Conservation (phyloP, 1,284 basidiomycete genomes). For the Meripilus lineatus region DNA sequence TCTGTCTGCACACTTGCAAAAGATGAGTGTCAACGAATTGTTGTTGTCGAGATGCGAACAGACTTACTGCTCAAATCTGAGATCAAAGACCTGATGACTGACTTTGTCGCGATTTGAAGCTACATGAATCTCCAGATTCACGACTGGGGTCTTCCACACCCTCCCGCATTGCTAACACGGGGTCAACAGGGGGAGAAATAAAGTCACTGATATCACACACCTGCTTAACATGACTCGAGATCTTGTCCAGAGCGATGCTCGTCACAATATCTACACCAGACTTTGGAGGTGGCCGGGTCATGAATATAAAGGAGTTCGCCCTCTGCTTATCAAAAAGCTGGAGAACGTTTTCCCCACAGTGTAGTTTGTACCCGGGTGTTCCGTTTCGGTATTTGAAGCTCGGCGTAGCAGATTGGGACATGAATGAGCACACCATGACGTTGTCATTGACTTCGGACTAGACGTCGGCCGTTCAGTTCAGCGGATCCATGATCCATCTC, state of each 20-base stretch:
- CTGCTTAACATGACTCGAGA: conserved; percentile 45
- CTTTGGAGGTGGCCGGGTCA: conserved; percentile 41
- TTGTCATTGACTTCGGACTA: conserved; percentile 47
- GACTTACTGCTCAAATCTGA: conserved; percentile 62
- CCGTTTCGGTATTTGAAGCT: conserved; percentile 47
- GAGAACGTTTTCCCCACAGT: conserved; percentile 46
- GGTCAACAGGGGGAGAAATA: background rate
- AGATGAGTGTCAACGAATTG: background rate
- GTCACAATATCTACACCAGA: conserved; percentile 44
- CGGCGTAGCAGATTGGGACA: conserved; percentile 44
- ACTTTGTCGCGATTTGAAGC: conserved; percentile 62
- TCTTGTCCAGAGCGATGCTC: conserved; percentile 59
- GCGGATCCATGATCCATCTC: background rate
- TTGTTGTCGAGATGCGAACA: background rate
- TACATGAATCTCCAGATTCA: conserved; percentile 57
- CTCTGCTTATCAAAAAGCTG: conserved; percentile 53
- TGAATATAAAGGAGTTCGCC: conserved; percentile 53
- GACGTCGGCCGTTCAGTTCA: background rate
- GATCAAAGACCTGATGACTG: conserved; percentile 58
- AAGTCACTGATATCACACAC: conserved; percentile 27
- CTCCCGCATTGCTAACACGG: conserved; percentile 50
- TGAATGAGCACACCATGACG: conserved; percentile 58
- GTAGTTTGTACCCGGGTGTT: conserved; percentile 46
- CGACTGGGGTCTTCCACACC: conserved; percentile 44
- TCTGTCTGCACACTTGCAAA: conserved; percentile 59